Evolutionary conservation across 768 basidiomycete genomes (phyloP), one percentile per base, ranked within the genome.

Genomic region (Fibroporia radiculosa): DNA sequence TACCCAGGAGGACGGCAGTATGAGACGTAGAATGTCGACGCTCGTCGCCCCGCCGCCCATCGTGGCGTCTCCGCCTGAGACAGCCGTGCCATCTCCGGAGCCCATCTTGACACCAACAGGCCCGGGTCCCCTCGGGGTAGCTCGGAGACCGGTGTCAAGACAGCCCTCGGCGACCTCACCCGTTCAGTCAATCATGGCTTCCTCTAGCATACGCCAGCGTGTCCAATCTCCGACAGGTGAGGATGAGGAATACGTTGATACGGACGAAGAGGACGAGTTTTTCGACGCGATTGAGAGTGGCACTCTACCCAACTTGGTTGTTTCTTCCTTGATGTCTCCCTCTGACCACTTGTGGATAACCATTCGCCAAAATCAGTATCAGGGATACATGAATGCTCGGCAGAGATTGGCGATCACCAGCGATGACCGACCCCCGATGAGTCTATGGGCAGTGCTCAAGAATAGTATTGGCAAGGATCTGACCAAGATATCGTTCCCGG

Each of bases 391-490:
- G 44, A 57, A 76, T n/a, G 63, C 91, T 7, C 69, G 93, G 7
- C 59, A 65, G 14, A 60, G 60, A 20, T 65, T 98, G 13, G 70
- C 78, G 1, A 73, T 96, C 39, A 71, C 69, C 34, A 71, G 62
- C 31, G 90, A 93, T 52, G 80, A 93, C 53, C 66, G 93, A 25
- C 93, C 95, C 16, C 82, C 82, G 33, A 89, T 91, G 54, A 91
- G 87, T 65, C 67, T 95, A 33, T 98, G 93, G 93, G 82, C 84
- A 35, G 93, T 97, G 53, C 67, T 98, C 69, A 98, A 97, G 67
- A 80, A 86, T 49, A 87, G 83, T 50, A 95, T 98, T 48, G 93
- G 95, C 49, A 97, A 96, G 71, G 93, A 98, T 61, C 67, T 98
- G 60, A 98, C 93, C 31, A 93, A 75, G 73, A 97, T 98, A 48